Base-by-base conservation (phyloP, 2,329 filamentous ascomycete genomes). In the Ramichloridium luteum region DNA sequence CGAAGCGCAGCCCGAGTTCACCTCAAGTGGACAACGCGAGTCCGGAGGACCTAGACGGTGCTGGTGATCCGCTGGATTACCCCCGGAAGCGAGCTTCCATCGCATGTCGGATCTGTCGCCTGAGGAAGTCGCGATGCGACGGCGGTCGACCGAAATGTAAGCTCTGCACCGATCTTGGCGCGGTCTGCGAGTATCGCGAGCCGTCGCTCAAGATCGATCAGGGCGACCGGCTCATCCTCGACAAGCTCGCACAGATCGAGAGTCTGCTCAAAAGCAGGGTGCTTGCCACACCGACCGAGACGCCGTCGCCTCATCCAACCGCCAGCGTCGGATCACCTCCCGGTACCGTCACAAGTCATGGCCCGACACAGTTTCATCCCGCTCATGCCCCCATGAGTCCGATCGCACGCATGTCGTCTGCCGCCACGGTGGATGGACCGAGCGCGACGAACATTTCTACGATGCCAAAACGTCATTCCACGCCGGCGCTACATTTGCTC, bases 121-220 rank as follows among this genome's bases (percentile, higher is more conserved):
- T 43, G 28, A 35, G 51, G 12, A 55, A 55, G 35, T 52, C 48
- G 9, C 40, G 50, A 28, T 55, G 51, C 26, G 49, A 55, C 36
- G 51, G 51, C 12, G 41, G 27, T 5, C 76, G 82, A 45, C 82
- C 82, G 27, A 88, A 85, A 56, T 90, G 82, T 61, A 80, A 83
- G 55, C 73, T 90, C 20, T 90, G 82, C 58, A 75, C 77, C 6
- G 82, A 88, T 53, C 64, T 88, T 25, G 80, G 81, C 33, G 82
- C 80, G 27, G 80, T 88, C 41, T 90, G 82, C 56, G 70, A 86
- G 43, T 90, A 90, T 55, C 72, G 82, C 41, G 82, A 90, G 53
- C 82, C 82, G 5, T 81, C 81, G 3, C 82, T 88, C 62, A 90
- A 90, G 59, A 70, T 90, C 6, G 82, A 90, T 53, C 80, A 81